phyloP scores from a whole-genome alignment of 371 early-diverging fungal genomes.

The Mucor plumbeus region DNA sequence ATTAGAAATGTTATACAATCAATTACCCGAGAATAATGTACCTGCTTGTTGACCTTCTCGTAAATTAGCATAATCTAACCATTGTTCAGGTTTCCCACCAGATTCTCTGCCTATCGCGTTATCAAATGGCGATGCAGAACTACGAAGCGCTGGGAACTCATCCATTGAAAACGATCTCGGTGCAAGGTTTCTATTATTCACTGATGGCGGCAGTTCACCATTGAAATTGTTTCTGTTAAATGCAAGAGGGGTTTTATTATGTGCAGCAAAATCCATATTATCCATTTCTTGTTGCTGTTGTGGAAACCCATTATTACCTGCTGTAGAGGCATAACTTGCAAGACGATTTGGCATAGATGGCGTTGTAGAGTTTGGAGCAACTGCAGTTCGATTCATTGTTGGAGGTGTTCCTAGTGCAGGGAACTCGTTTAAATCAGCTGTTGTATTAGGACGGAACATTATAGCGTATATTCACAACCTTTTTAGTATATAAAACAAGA shows the following conservation, averaged over 20 bases:
- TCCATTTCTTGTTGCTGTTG: conserved; percentile 26
- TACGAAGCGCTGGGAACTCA: conserved; percentile 55
- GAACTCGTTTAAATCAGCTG: conserved; percentile 57
- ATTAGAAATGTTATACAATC: neutral
- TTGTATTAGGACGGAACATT: conserved; percentile 53
- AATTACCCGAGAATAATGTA: neutral
- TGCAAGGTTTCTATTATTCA: conserved; percentile 34
- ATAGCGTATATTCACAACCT: conserved; percentile 11
- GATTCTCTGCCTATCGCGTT: conserved; percentile 37
- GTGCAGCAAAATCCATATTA: conserved; percentile 17
- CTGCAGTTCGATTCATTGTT: conserved; percentile 29
- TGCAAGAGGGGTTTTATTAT: conserved; percentile 20
- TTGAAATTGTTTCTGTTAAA: conserved; percentile 27
- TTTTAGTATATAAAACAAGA: neutral
- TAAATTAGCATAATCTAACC: conserved; percentile 43
- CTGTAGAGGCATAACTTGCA: conserved; percentile 52
- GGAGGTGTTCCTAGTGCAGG: conserved; percentile 54
- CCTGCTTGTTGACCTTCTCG: conserved; percentile 31
- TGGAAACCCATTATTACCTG: conserved; percentile 39
- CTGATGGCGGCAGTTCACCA: conserved; percentile 29
- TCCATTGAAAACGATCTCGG: conserved; percentile 58
- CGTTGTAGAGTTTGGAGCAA: conserved; percentile 22
- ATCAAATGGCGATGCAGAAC: conserved; percentile 41
- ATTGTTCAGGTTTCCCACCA: conserved; percentile 41
- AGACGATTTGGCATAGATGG: conserved; percentile 36